phyloP scores from a whole-genome alignment of 1,284 basidiomycete genomes.

The Ustilago tritici region DNA sequence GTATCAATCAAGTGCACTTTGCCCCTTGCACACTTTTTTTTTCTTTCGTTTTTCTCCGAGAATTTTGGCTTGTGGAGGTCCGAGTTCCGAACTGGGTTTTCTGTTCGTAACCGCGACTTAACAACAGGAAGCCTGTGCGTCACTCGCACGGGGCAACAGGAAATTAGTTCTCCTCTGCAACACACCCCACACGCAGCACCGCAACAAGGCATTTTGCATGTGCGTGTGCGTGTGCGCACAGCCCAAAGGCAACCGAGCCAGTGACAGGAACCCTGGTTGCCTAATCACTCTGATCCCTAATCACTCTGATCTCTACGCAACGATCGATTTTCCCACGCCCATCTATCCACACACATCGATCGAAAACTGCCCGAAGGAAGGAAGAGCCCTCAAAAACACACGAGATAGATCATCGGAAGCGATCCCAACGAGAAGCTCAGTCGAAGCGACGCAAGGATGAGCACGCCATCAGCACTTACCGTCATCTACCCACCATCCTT shows the following conservation, averaged over 20 bases:
- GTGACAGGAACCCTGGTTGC: too few species aligned
- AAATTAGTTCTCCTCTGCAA: too few species aligned
- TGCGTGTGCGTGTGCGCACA: slow-evolving; percentile 6
- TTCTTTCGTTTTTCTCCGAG: neutral
- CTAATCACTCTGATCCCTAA: too few species aligned
- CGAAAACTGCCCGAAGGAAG: neutral
- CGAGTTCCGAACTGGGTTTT: slow-evolving; percentile 14
- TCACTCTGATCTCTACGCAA: neutral
- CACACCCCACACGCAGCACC: neutral
- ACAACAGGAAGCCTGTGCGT: neutral
- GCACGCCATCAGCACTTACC: slow-evolving; percentile 55
- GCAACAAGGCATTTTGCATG: slow-evolving; percentile 12
- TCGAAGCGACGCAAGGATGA: slow-evolving; percentile 45
- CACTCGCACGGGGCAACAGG: neutral
- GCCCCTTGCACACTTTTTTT: neutral
- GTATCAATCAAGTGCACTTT: neutral
- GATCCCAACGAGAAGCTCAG: too few species aligned
- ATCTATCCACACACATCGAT: neutral
- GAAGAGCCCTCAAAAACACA: too few species aligned
- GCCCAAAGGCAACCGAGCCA: too few species aligned
- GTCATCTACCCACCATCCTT: slow-evolving; percentile 63
- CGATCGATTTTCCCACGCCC: neutral
- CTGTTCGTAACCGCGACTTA: too few species aligned
- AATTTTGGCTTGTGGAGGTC: slow-evolving; percentile 20
- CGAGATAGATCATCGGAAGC: neutral